phyloP scores from a whole-genome alignment of 2,329 filamentous ascomycete genomes.

The Escovopsis sp. region DNA sequence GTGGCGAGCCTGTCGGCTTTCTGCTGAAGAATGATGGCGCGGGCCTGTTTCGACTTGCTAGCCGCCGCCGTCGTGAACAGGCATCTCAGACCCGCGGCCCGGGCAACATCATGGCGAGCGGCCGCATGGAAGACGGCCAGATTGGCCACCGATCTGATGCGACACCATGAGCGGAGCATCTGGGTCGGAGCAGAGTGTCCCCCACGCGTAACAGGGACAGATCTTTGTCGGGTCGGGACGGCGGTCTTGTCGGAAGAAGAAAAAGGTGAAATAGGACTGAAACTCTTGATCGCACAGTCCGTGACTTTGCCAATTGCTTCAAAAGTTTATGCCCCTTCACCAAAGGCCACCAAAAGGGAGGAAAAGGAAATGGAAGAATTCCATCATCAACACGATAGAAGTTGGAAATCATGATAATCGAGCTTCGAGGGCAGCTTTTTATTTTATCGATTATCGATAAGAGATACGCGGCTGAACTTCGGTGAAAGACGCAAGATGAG shows the following conservation, averaged over 20 bases:
- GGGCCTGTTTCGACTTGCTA: neutral
- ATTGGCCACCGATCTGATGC: slow-evolving; percentile 2
- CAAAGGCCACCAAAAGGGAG: too few relatives aligned
- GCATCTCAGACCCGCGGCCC: neutral
- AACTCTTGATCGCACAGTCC: neutral
- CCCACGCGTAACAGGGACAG: neutral
- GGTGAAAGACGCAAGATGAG: too few relatives aligned
- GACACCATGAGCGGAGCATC: slow-evolving; percentile 16
- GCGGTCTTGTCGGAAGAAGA: too few relatives aligned
- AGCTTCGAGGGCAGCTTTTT: neutral
- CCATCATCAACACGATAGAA: neutral
- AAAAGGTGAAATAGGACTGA: too few relatives aligned
- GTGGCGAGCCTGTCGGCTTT: neutral
- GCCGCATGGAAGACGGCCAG: neutral
- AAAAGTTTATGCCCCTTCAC: too few relatives aligned
- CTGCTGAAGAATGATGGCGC: neutral
- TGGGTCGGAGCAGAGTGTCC: slow-evolving; percentile 4
- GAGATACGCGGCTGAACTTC: too few relatives aligned
- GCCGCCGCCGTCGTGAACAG: neutral
- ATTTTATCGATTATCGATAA: neutral
- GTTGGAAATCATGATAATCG: neutral
- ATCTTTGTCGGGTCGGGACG: neutral
- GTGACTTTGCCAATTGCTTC: too few relatives aligned
- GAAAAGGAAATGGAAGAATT: neutral
- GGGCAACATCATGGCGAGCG: neutral